Conservation (phyloP, 352 stramenopile species). For the Phytophthora uliginosa region DNA sequence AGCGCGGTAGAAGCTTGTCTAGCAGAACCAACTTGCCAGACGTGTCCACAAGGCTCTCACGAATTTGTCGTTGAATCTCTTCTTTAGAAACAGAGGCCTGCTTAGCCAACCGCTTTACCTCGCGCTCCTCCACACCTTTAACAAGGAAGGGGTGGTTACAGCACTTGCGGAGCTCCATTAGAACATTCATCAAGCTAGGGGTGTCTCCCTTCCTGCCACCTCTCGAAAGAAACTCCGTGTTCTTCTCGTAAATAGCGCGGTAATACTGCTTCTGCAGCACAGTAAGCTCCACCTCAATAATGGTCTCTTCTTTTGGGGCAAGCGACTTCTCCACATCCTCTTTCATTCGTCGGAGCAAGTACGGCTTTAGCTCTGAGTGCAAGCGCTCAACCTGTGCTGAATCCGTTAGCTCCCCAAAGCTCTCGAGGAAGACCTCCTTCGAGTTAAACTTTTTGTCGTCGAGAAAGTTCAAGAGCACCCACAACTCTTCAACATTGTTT, state of each 20-base stretch:
- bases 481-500: constrained; percentile 95
- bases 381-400: constrained; percentile 89
- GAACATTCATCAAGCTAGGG: constrained; percentile 92
- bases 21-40: constrained; percentile 99
- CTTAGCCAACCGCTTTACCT: constrained; percentile 69
- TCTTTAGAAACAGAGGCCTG: constrained; percentile 61
- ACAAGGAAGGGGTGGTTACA: constrained; percentile 97
- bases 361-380: constrained; percentile 88
- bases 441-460: constrained; percentile 95
- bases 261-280: constrained; percentile 94
- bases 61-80: constrained; percentile 69
- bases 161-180: constrained; percentile 96
- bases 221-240: constrained; percentile 91
- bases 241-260: constrained; percentile 94
- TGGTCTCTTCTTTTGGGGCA: constrained; percentile 91
- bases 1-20: constrained; percentile 98
- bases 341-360: constrained; percentile 90
- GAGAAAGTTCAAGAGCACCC: constrained; percentile 99
- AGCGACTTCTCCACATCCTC: constrained; percentile 92
- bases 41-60: constrained; percentile 93
- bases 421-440: constrained; percentile 94
- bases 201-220: constrained; percentile 76
- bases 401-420: constrained; percentile 96
- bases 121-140: constrained; percentile 88
- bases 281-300: constrained; percentile 93